These are phyloP conservation scores for Psophocarpus tetragonolobus DNA, from an alignment of 306 rosid species.

Conservation along the genomic window DNA sequence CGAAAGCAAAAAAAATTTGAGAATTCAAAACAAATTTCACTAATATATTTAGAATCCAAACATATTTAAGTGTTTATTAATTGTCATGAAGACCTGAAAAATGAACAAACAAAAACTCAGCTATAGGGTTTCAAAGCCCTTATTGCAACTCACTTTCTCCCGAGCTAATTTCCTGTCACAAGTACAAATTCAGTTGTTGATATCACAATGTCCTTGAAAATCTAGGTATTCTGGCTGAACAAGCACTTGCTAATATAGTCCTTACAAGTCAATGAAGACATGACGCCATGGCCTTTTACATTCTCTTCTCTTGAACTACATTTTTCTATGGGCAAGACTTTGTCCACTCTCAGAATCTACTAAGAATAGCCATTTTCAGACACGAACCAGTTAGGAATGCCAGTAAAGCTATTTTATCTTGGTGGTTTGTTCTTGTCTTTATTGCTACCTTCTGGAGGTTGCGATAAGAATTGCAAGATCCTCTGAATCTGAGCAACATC, in stretches of 20 bases:
- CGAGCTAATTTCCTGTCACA: conserved; percentile 3
- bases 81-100: neutral
- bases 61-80: too few species aligned
- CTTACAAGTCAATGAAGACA: neutral
- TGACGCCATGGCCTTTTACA: neutral
- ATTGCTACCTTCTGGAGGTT: conserved; percentile 66
- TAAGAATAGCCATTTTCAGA: conserved; percentile 29
- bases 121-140: conserved; percentile 14
- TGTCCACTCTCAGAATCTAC: conserved; percentile 21
- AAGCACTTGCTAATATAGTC: conserved; percentile 17
- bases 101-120: conserved; percentile 1
- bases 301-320: conserved; percentile 7
- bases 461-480: conserved; percentile 67
- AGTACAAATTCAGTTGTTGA: conserved; percentile 22
- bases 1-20: too few species aligned
- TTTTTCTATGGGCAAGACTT: conserved; percentile 7
- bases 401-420: conserved; percentile 6
- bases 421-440: conserved; percentile 39
- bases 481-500: conserved; percentile 56
- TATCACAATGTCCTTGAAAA: conserved; percentile 15
- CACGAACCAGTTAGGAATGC: conserved; percentile 28
- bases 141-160: conserved; percentile 4
- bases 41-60: too few species aligned
- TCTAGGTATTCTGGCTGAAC: neutral
- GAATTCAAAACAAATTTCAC: too few species aligned